Evolutionary conservation across 2,329 filamentous ascomycete species (phyloP).

Genomic region (Bipolaris oryzae): DNA sequence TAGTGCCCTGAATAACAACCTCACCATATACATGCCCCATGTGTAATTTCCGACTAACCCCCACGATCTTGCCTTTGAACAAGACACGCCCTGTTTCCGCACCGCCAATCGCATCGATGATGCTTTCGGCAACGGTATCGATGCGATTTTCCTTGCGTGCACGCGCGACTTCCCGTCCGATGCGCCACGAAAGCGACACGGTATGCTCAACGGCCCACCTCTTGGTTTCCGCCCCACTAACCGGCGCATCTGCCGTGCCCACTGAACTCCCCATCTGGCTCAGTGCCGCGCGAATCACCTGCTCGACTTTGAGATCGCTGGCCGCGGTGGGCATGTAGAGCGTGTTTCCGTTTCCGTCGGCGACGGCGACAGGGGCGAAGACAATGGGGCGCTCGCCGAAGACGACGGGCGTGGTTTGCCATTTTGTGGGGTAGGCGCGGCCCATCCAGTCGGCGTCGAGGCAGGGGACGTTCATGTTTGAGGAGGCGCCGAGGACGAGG

Average conservation of each 20-base stretch:
- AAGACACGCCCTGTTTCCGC: conserved; percentile 47
- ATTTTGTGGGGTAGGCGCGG: conserved; percentile 54
- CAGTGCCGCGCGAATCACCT: conserved; percentile 46
- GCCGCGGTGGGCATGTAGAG: conserved; percentile 47
- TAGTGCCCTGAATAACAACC: conserved; percentile 47
- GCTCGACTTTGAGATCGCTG: conserved; percentile 48
- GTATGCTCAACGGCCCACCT: conserved; percentile 50
- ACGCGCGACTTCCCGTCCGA: conserved; percentile 45
- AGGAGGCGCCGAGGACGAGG: conserved; percentile 46
- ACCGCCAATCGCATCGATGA: conserved; percentile 52
- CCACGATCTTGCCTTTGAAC: conserved; percentile 55
- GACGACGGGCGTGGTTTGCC: conserved; percentile 53
- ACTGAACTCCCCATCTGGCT: conserved; percentile 47
- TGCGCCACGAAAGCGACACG: conserved; percentile 48
- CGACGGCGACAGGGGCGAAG: conserved; percentile 48
- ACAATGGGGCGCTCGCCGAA: conserved; percentile 49
- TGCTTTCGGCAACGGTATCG: conserved; percentile 46
- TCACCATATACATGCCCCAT: conserved; percentile 53
- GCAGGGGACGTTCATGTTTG: conserved; percentile 51
- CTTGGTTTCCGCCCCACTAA: conserved; percentile 46
- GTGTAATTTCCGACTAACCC: conserved; percentile 50
- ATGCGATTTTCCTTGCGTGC: conserved; percentile 46
- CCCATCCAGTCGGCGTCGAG: conserved; percentile 59
- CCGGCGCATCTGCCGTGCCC: conserved; percentile 46
- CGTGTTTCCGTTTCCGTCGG: conserved; percentile 53